Evolutionary conservation across 805 yeast genomes (phyloP).

Genomic region (Lipomyces yamanashiensis): DNA sequence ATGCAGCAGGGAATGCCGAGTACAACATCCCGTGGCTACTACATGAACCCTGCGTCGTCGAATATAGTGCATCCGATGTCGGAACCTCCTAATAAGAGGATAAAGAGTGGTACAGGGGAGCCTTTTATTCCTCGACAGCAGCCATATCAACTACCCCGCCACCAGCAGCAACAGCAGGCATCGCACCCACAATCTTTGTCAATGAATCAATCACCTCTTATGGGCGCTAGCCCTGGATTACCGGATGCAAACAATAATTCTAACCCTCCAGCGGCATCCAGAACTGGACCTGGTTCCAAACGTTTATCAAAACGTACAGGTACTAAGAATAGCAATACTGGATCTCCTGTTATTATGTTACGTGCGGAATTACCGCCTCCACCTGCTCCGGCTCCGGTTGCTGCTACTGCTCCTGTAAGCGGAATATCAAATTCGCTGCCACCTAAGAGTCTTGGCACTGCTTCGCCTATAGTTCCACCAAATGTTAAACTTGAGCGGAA

Average conservation of each 20-base stretch:
- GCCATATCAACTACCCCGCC: background rate
- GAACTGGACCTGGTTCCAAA: background rate
- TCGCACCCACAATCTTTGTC: conserved; percentile 5
- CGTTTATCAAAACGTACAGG: background rate
- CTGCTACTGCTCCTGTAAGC: background rate
- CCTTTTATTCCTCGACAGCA: background rate
- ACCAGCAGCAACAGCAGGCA: conserved; percentile 20
- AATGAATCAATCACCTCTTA: background rate
- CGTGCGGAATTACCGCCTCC: background rate
- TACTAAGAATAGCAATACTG: background rate
- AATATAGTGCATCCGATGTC: background rate
- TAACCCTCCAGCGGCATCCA: background rate
- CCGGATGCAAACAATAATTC: background rate
- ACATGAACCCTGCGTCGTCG: background rate
- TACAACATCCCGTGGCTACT: background rate
- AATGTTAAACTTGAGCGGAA: background rate
- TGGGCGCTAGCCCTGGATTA: background rate
- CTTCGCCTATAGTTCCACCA: background rate
- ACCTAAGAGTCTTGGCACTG: background rate
- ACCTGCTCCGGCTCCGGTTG: background rate
- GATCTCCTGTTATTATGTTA: background rate
- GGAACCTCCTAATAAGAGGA: background rate
- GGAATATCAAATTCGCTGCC: too few species aligned
- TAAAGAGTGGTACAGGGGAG: background rate
- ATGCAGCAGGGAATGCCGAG: background rate